Evolutionary conservation across 164 flowering plant genomes (phyloP), one percentile per base, ranked within the genome.

Genomic region (Chloranthus sessilifolius): DNA sequence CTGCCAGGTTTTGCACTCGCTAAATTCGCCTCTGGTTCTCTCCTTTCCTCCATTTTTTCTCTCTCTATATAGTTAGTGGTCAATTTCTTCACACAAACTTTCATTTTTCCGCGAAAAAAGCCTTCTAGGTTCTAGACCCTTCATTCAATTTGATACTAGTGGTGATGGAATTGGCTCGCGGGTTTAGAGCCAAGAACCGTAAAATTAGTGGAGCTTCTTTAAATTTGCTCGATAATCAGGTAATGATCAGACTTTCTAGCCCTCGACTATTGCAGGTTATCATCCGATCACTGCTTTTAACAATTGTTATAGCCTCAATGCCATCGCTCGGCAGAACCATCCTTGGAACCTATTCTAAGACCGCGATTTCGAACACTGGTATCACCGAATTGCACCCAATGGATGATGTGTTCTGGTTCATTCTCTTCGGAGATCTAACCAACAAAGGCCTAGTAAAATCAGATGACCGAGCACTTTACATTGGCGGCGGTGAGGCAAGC

Each of bases 1-100:
- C 96, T 23, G 69, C 96, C 60, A 74, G 98, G 58, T 90, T 90
- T 60, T 90, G 95, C 67, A 64, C 81, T 56, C 95, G 98, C 76
- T 90, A 90, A 61, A n/a, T 5, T 15, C 4, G 28, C 26, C 47
- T 51, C 22, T 23, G 26, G 35, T 17, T 16, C 7, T 31, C 30
- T 35, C 30, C 42, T 54, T 39, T 41, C 30, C 17, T 52, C 4
- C 38, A 36, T n/a, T n/a, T 31, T 35, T 19, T 42, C 26, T 20
- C 16, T 24, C 35, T 23, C 1, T 51, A n/a, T n/a, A n/a, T n/a
- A n/a, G n/a, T n/a, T n/a, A n/a, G n/a, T n/a, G n/a, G n/a, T 4
- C 1, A 11, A 12, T 16, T 16, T 15, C 14, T 19, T 11, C 0
- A n/a, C 9, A 26, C n/a, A n/a, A n/a, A n/a, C n/a, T n/a, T n/a